Evolutionary conservation across 768 basidiomycete species (phyloP), one percentile per base, ranked within the genome.

Genomic region (Boletus bicolor): DNA sequence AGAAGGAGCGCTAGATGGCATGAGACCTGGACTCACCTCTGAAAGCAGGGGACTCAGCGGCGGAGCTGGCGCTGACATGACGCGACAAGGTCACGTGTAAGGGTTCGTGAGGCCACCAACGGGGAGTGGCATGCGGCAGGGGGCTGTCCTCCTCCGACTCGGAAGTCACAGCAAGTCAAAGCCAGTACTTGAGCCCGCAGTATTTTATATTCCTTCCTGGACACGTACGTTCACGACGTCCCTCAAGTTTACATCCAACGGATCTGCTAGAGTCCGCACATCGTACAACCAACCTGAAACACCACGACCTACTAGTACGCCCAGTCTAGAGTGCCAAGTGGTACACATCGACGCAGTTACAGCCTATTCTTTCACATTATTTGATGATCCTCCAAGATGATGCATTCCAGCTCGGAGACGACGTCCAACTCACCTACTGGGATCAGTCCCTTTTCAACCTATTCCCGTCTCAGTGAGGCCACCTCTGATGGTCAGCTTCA

Each of bases 401-500:
- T 69, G 12, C 64, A 66, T 43, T 73, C 73, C 55, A 72, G 69
- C 52, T 73, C 72, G 55, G 73, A 74, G 53, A 60, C 72, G 47
- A 72, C 72, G 49, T 63, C 66, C 55, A 70, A 65, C 48, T 72
- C 72, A 7, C 68, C 73, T 44, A 56, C 70, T 41, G 55, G 65
- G 53, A 70, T 74, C 62, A 75, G 74, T 64, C 73, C 73, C 43
- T 75, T 75, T 62, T 75, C 73, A 10, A 67, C 72, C 7, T 70
- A 69, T 57, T 75, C 74, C 49, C 66, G 61, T 49, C 61, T 70
- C 53, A 81, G 80, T n/a, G 79, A 79, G 39, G 75, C 77, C 24
- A 83, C 82, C 24, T 81, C 82, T 24, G 82, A 84, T 63, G 81
- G 73, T 74, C 50, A 59, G 70, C 17, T 38, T 14, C 38, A 26